These are phyloP conservation scores for Kwoniella botswanensis DNA, from an alignment of 768 basidiomycete genomes.

Conservation along the genomic window DNA sequence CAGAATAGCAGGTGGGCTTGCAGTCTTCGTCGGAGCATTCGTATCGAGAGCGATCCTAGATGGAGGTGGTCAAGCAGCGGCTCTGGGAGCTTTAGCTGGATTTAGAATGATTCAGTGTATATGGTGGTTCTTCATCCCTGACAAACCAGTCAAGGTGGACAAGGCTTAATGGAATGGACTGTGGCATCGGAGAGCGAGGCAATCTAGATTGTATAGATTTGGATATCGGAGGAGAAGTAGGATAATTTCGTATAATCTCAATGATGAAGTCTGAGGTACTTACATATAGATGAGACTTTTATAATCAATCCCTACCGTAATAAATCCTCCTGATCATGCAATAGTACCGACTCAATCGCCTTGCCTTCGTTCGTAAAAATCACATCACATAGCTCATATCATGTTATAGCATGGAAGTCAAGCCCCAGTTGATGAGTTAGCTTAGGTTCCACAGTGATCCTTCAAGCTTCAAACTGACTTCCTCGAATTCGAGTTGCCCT, in stretches of 20 bases:
- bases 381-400: no score
- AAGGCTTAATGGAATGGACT: slow-evolving; percentile 7
- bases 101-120: slow-evolving; percentile 44
- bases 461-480: no score
- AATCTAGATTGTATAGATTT: neutral
- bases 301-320: no score
- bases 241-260: neutral
- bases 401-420: no score
- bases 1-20: slow-evolving; percentile 66
- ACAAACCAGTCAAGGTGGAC: slow-evolving; percentile 14
- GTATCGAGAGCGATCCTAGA: slow-evolving; percentile 47
- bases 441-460: no score
- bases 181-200: neutral
- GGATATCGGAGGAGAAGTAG: neutral
- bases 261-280: neutral
- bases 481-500: no score
- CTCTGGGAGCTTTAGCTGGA: slow-evolving; percentile 49
- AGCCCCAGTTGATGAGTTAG: no score
- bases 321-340: no score
- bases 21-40: slow-evolving; percentile 78
- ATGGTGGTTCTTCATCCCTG: slow-evolving; percentile 39
- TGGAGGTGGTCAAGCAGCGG: slow-evolving; percentile 43
- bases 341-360: no score
- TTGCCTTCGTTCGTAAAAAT: no score
- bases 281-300: no score